Base-by-base conservation (phyloP, 2,329 filamentous ascomycete species). In the Hypoxylon sp. region DNA sequence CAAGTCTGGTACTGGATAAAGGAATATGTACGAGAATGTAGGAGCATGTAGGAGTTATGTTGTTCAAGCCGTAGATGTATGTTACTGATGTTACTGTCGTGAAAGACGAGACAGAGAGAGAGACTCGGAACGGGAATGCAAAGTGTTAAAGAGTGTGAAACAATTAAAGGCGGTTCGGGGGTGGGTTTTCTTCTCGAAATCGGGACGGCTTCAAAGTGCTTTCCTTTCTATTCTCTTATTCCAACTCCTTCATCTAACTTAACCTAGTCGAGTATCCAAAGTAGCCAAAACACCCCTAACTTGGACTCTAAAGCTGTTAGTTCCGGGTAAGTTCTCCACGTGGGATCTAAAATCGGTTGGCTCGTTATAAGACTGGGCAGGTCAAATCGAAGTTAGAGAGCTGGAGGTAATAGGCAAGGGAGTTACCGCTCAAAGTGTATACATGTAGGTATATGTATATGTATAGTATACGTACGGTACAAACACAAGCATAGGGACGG, bases 301-400 rank as follows among this genome's bases (percentile, higher is more conserved):
- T 31, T 31, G 29, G 29, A 31, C 29, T 31, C 29, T 31, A 31
- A 6, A 52, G 6, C 17, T 44, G 26, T 24, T 63, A 58, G 64
- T 31, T 50, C 55, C 50, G 64, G 52, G 37, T 48, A 50, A 50
- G 55, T 61, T 65, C 44, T 44, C 73, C 74, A 75, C 72, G 71
- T 74, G 74, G 73, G 70, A 71, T 73, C 72, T 74, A 71, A 72
- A 73, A 66, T 51, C 69, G 65, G 67, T 54, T 63, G 29, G 11
- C 26, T 58, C 11, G 47, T 51, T 56, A 54, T 57, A 54, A 42
- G 5, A 51, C 50, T 22, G 26, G 50, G 50, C 33, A 63, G 22
- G 50, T 54, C 42, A 53, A 56, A 39, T 52, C 42, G 47, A 67
- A 60, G 55, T 56, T 14, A 61, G 14, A 53, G 24, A 29, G n/a